Base-by-base conservation (phyloP, 31 red algal genomes). In the Bonnemaisonia californica region DNA sequence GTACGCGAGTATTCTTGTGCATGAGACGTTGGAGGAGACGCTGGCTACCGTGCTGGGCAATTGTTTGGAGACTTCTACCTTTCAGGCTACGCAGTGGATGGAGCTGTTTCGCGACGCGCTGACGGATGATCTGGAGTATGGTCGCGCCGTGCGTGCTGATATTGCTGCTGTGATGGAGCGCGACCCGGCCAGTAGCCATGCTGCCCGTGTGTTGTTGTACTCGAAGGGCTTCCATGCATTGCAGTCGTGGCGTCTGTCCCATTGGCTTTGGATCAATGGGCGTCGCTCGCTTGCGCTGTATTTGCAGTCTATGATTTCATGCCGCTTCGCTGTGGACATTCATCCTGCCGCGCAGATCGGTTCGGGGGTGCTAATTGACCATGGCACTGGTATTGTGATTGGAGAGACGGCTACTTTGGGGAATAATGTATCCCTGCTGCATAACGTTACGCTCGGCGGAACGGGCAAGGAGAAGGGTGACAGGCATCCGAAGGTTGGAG, bases 401-500 rank as follows among this genome's bases (percentile, higher is more conserved):
- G 96, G 96, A 16, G 96, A 98, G 55, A 98, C 96, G 11, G 96
- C 96, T 0, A 89, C 88, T n/a, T 61, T 98, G 21, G 96, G 85
- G 32, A 62, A 95, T 63, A 85, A 98, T 81, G 92, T 92, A 2
- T 95, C 92, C 4, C 56, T 98, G 33, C 62, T 98, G 78, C 96
- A 98, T 61, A 86, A 95, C 42, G 96, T 98, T 24, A 98, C 96
- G 27, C 74, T 98, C 11, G 96, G 96, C 33, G 96, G 96, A n/a
- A 90, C 96, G 0, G 96, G 96, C 34, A 98, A 95, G 35, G 87
- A 93, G 35, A 84, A 41, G 19, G 96, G 96, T 8, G 96, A 98
- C 29, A 83, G 96, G 0, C 96, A 98, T 69, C 96, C 96, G 18
- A 95, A 95, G 24, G 79, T 98, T 12, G 85, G 84, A 28, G 75